These are phyloP conservation scores for Aspergillus glaucus DNA, from an alignment of 2,329 filamentous ascomycete species.

Conservation along the genomic window DNA sequence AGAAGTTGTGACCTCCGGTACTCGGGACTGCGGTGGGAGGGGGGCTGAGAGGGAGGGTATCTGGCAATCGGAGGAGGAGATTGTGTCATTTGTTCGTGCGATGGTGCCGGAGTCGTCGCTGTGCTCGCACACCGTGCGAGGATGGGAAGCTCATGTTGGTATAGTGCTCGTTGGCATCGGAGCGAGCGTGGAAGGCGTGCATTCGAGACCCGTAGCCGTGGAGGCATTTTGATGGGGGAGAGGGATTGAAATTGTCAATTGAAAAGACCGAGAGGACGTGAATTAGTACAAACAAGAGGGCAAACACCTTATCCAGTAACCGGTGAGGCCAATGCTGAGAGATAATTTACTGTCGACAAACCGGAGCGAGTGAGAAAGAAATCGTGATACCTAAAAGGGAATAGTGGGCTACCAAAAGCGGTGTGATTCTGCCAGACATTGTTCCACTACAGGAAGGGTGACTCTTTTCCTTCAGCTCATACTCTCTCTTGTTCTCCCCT, in stretches of 20 bases:
- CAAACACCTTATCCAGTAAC: background rate
- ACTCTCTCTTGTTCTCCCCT: background rate
- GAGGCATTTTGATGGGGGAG: conserved; percentile 43
- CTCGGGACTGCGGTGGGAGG: conserved; percentile 78
- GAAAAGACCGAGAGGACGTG: conserved; percentile 6
- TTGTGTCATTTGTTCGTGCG: conserved; percentile 44
- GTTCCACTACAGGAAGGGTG: background rate
- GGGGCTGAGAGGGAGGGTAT: conserved; percentile 66
- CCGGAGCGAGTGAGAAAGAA: conserved; percentile 7
- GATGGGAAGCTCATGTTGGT: conserved; percentile 34
- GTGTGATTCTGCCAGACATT: conserved; percentile 17
- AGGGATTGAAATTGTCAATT: conserved; percentile 1
- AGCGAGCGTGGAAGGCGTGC: conserved; percentile 28
- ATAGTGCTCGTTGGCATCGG: conserved; percentile 30
- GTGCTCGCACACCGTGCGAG: conserved; percentile 36
- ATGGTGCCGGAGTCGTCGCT: conserved; percentile 47
- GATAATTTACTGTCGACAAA: background rate
- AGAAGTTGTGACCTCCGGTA: conserved; percentile 85
- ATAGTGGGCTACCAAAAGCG: conserved; percentile 12
- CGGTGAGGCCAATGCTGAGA: conserved; percentile 5
- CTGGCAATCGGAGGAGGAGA: conserved; percentile 42
- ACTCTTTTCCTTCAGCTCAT: background rate
- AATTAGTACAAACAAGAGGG: background rate
- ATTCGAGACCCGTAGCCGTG: conserved; percentile 43
- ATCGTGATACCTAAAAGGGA: conserved; percentile 8